These are phyloP conservation scores for Mycena pura DNA, from an alignment of 768 basidiomycete species.

Conservation along the genomic window DNA sequence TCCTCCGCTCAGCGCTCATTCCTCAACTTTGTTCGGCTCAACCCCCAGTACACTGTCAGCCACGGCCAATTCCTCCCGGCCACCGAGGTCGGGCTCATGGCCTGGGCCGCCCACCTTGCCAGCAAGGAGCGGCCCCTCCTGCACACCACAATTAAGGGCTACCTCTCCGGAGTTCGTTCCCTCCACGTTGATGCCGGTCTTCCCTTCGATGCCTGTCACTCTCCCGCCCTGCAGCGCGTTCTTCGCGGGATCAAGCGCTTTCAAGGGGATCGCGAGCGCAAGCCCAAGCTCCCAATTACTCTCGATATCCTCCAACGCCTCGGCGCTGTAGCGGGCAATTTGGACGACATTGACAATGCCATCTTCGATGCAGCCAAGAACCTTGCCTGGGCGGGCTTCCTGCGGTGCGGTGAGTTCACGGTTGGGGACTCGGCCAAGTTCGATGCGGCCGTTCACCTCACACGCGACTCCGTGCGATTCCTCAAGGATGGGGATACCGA, in stretches of 20 bases:
- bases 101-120: too few relatives aligned
- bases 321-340: too few relatives aligned
- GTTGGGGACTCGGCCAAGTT: too few relatives aligned
- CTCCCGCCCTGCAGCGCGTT: slow-evolving; percentile 34
- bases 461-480: too few relatives aligned
- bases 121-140: slow-evolving; percentile 12
- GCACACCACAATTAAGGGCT: not conserved
- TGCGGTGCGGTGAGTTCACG: too few relatives aligned
- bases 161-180: slow-evolving; percentile 26
- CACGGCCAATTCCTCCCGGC: slow-evolving; percentile 20
- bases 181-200: slow-evolving; percentile 40
- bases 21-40: slow-evolving; percentile 3
- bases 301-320: slow-evolving; percentile 22
- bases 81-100: slow-evolving; percentile 19
- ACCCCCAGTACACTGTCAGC: not conserved
- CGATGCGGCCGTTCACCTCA: too few relatives aligned
- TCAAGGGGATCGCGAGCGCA: slow-evolving; percentile 32
- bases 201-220: slow-evolving; percentile 32
- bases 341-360: too few relatives aligned
- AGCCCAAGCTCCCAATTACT: too few relatives aligned
- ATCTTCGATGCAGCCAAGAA: too few relatives aligned
- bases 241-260: slow-evolving; percentile 41
- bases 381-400: too few relatives aligned
- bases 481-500: too few relatives aligned
- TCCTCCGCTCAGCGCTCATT: slow-evolving; percentile 7